Percentiles rank a stretch among this genome's conserved stretches.
Evolutionary conservation across 202 grass and related monocot species (phyloP).

Genomic region (Brachypodium distachyon): DNA sequence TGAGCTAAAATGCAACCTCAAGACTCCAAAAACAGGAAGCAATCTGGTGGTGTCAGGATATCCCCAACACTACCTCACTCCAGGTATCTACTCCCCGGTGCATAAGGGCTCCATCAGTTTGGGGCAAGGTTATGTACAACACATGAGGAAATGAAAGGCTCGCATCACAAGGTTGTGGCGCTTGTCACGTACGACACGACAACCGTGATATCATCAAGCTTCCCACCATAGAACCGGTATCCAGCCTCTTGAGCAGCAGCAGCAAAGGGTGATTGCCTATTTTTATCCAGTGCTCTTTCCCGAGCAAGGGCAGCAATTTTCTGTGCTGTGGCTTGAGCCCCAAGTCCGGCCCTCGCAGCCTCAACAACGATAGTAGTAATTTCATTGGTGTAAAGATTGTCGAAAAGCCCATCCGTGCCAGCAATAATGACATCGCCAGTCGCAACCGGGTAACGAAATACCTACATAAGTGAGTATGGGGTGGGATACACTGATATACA

Average conservation of each 20-base stretch:
- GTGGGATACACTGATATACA: neutral
- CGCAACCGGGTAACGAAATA: slow-evolving; percentile 54
- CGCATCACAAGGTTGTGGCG: neutral
- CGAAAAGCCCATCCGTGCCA: slow-evolving; percentile 75
- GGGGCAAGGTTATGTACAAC: slow-evolving; percentile 38
- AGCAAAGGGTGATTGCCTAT: slow-evolving; percentile 66
- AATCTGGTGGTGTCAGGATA: neutral
- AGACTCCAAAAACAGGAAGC: neutral
- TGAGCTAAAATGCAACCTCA: slow-evolving; percentile 11
- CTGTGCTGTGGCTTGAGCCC: slow-evolving; percentile 54
- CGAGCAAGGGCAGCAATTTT: slow-evolving; percentile 78
- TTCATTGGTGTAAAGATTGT: slow-evolving; percentile 75
- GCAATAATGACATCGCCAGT: slow-evolving; percentile 61
- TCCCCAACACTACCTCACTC: neutral
- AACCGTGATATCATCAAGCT: slow-evolving; percentile 80
- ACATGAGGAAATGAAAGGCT: slow-evolving; percentile 5
- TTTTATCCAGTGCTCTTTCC: slow-evolving; percentile 64
- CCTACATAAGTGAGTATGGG: slow-evolving; percentile 21
- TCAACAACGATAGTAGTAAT: slow-evolving; percentile 63
- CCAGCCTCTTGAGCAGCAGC: slow-evolving; percentile 80
- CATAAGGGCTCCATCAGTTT: slow-evolving; percentile 13
- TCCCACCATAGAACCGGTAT: slow-evolving; percentile 74
- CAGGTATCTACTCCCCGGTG: neutral
- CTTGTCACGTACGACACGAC: slow-evolving; percentile 56
- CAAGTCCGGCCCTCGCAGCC: slow-evolving; percentile 48